phyloP scores from a whole-genome alignment of 192 early-diverging fungal genomes.

The Podila epigama region DNA sequence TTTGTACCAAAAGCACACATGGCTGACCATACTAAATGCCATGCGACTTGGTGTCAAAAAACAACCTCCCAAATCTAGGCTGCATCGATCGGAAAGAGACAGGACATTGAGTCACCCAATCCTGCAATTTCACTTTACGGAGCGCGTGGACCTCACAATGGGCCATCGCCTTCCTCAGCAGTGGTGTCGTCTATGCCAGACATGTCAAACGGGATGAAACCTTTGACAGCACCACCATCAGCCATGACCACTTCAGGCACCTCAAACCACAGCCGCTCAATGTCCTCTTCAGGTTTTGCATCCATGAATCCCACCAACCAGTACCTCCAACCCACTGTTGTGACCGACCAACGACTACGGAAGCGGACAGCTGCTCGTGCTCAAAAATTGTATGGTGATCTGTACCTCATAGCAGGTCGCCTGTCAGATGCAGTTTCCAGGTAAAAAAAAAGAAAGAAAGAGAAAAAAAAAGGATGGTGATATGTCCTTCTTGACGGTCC shows the following conservation, averaged over 20 bases:
- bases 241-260: slow-evolving; percentile 54
- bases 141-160: slow-evolving; percentile 14
- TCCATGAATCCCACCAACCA: slow-evolving; percentile 11
- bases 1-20: neutral
- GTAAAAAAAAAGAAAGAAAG: slow-evolving; percentile 26
- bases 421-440: slow-evolving; percentile 72
- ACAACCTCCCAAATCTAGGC: slow-evolving; percentile 42
- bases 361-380: slow-evolving; percentile 73
- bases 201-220: slow-evolving; percentile 36
- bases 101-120: slow-evolving; percentile 61
- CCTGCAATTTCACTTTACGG: slow-evolving; percentile 25
- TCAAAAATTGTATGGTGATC: slow-evolving; percentile 78
- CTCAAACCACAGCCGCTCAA: slow-evolving; percentile 39
- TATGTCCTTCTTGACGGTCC: no score
- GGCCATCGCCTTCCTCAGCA: slow-evolving; percentile 7
- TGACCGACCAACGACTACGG: slow-evolving; percentile 53
- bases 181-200: slow-evolving; percentile 29
- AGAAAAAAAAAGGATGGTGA: no score
- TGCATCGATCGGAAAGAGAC: slow-evolving; percentile 62
- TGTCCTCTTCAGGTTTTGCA: slow-evolving; percentile 45
- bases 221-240: slow-evolving; percentile 51
- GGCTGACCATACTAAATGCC: no score
- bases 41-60: neutral
- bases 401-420: slow-evolving; percentile 77
- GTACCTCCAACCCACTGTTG: slow-evolving; percentile 35